These are phyloP conservation scores for Aspergillus ostianus DNA, from an alignment of 495 filamentous ascomycete species.

Conservation along the genomic window DNA sequence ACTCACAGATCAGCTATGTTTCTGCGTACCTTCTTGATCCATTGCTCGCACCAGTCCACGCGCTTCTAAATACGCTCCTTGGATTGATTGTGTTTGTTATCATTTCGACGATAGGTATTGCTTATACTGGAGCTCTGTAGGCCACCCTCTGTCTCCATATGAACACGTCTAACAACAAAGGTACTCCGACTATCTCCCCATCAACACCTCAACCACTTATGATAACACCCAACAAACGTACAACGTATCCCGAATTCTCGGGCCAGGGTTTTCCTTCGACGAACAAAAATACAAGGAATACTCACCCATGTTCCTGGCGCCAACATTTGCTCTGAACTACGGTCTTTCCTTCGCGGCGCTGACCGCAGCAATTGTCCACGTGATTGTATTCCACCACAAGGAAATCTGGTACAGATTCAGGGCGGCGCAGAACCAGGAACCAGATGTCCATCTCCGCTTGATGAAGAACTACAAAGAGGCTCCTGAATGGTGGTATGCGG, in stretches of 20 bases:
- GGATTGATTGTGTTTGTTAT: conserved; percentile 47
- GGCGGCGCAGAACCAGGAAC: conserved; percentile 51
- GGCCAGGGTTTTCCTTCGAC: conserved; percentile 54
- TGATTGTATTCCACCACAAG: conserved; percentile 53
- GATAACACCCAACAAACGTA: conserved; percentile 55
- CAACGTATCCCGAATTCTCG: conserved; percentile 53
- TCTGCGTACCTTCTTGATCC: conserved; percentile 65
- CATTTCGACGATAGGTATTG: neutral
- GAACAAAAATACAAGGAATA: conserved; percentile 51
- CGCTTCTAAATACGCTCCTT: conserved; percentile 57
- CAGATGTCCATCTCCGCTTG: conserved; percentile 63
- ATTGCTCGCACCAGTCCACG: conserved; percentile 67
- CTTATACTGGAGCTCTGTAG: conserved; percentile 28
- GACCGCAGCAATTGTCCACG: conserved; percentile 53
- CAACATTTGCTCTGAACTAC: conserved; percentile 57
- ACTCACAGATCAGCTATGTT: conserved; percentile 35
- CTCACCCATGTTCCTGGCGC: conserved; percentile 61
- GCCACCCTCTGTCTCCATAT: conserved; percentile 49
- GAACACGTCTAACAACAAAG: conserved; percentile 48
- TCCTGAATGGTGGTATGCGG: conserved; percentile 63
- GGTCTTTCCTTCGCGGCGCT: conserved; percentile 61
- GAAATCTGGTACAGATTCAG: conserved; percentile 53
- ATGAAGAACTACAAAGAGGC: conserved; percentile 59
- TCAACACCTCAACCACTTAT: conserved; percentile 54
- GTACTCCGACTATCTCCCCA: conserved; percentile 54